phyloP scores from a whole-genome alignment of 2,329 filamentous ascomycete genomes.

The Trichophaea hybrida region DNA sequence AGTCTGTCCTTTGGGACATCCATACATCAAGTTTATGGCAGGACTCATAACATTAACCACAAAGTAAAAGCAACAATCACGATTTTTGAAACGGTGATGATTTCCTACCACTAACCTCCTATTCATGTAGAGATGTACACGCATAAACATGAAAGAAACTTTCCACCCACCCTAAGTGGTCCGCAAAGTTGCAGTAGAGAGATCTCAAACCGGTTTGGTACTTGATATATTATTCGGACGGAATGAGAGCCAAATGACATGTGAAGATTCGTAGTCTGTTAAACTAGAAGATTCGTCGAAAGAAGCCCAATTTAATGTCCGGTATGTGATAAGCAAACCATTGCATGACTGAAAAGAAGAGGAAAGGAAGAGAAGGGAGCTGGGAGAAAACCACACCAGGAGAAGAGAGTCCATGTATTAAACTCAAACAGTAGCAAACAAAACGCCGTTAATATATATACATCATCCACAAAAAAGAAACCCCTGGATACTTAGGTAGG shows the following conservation, averaged over 20 bases:
- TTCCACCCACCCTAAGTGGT: background rate
- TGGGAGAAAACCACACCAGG: background rate
- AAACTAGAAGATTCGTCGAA: slow-evolving; percentile 26
- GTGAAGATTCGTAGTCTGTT: background rate
- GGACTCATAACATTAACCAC: background rate
- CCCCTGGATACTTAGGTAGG: background rate
- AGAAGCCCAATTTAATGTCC: slow-evolving; percentile 34
- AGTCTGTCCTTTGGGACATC: too few relatives aligned
- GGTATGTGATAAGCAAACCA: slow-evolving; percentile 13
- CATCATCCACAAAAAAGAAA: background rate
- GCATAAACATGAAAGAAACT: background rate
- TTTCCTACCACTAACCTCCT: background rate
- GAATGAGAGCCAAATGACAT: slow-evolving; percentile 36
- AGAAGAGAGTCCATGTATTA: slow-evolving; percentile 2
- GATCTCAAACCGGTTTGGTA: slow-evolving; percentile 3
- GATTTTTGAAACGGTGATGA: background rate
- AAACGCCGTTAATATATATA: background rate
- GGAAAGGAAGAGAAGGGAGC: slow-evolving; percentile 1
- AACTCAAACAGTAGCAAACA: background rate
- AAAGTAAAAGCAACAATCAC: background rate
- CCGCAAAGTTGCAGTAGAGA: background rate
- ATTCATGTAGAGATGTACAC: background rate
- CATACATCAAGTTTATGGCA: background rate
- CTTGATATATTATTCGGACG: slow-evolving; percentile 31
- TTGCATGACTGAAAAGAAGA: background rate